These are phyloP conservation scores for Leccinum aurantiacum DNA, from an alignment of 768 basidiomycete genomes.

Conservation along the genomic window DNA sequence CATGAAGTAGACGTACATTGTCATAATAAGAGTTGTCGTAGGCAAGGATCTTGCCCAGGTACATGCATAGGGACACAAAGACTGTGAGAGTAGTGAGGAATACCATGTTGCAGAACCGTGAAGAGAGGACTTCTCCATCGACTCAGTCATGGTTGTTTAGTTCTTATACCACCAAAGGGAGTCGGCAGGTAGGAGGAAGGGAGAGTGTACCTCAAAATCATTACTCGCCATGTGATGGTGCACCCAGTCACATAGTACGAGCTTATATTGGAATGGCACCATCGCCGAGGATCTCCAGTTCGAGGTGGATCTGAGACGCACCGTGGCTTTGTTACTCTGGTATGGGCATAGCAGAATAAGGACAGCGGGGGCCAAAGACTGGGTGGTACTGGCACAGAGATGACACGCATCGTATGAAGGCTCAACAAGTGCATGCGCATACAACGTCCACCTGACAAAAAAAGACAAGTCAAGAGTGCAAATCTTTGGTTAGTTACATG, in stretches of 20 bases:
- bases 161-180: slow-evolving; percentile 20
- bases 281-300: slow-evolving; percentile 8
- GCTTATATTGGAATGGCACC: slow-evolving; percentile 15
- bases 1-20: slow-evolving; percentile 46
- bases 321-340: slow-evolving; percentile 10
- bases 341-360: slow-evolving; percentile 6
- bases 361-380: neutral
- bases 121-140: slow-evolving; percentile 1
- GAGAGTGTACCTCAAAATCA: slow-evolving; percentile 1
- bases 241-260: slow-evolving; percentile 4
- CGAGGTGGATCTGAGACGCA: slow-evolving; percentile 1
- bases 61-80: slow-evolving; percentile 5
- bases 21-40: slow-evolving; percentile 62
- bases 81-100: slow-evolving; percentile 2
- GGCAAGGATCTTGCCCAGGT: slow-evolving; percentile 31
- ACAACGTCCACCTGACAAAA: slow-evolving; percentile 17
- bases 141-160: slow-evolving; percentile 2
- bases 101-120: slow-evolving; percentile 11
- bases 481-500: slow-evolving; percentile 11
- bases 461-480: neutral
- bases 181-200: neutral
- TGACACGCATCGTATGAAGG: slow-evolving; percentile 1
- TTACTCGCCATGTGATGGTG: slow-evolving; percentile 12
- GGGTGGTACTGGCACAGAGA: slow-evolving; percentile 1
- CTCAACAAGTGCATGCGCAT: slow-evolving; percentile 14